Base-by-base conservation (phyloP, 768 basidiomycete genomes). In the Leccinum uliginosum region DNA sequence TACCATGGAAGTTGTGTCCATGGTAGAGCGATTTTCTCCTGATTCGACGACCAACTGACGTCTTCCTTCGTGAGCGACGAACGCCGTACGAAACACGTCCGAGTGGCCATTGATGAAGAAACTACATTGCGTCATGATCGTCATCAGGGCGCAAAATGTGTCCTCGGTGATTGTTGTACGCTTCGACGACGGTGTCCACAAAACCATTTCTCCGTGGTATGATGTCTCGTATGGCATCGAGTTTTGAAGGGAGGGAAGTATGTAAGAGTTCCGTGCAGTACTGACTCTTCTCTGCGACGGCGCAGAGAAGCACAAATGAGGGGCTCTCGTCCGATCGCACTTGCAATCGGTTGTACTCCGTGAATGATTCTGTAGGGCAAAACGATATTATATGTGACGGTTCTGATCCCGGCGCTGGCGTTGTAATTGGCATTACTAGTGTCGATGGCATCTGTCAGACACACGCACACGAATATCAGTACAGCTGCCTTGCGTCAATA, bases 91-190 rank as follows among this genome's bases (percentile, higher is more conserved):
- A 15, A 78, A 61, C 3, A 59, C 60, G 53, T 74, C 72, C 0
- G 71, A 61, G 40, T 75, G 62, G 3, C 67, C 74, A 27, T 78
- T 76, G 27, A 78, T 71, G 45, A 75, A 77, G 57, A 74, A 70
- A 45, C 67, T 73, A 30, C 77, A 72, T 57, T 78, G 76, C 14
- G 64, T 61, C 49, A 73, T 35, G 65, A 72, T 67, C 23, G 61
- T 82, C 80, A 52, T 82, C 80, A 6, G 80, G 80, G 8, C 80
- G 71, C 23, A 80, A 62, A 52, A 77, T 65, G 34, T 82, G 69
- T 1, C 71, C 63, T 3, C 70, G 69, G 44, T 76, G 75, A 19
- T 70, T 62, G 38, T 70, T 70, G 62, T 74, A 74, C 5, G 71
- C 72, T 26, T 69, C 65, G 29, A 76, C 55, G 49, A 73, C 65